Base-by-base conservation (phyloP, 768 basidiomycete species). In the Amanita pseudoporphyria region DNA sequence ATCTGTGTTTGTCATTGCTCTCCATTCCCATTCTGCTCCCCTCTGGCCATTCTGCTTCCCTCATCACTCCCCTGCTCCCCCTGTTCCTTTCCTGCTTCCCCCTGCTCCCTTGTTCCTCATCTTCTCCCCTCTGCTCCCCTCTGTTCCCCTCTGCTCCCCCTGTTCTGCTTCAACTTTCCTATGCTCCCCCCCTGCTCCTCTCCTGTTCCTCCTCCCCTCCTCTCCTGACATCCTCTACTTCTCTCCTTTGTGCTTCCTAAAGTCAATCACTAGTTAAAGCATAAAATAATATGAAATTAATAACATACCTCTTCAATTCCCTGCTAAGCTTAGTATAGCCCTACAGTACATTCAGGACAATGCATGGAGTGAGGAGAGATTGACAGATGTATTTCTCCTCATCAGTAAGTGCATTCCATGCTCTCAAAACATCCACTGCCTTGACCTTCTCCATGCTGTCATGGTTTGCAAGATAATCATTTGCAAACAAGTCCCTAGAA, bases 231-330 rank as follows among this genome's bases (percentile, higher is more conserved):
- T 31, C 43, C 24, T 45, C 31, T 45, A 45, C 0, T 45, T 45
- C 31, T 45, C 13, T 32, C 43, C 43, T 45, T 45, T 45, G 31
- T 28, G n/a, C 43, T 45, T 30, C 26, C 43, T 45, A 32, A 45
- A 45, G 43, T 45, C 18, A 19, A 45, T 28, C 9, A 45, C 31
- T 32, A 45, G 43, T 45, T 32, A 45, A 30, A 45, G 7, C 43
- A 45, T 30, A 16, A 45, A 45, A 45, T 45, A 45, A 30, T 19
- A 45, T 19, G n/a, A 45, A 45, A 45, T 45, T 9, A 18, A 45
- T n/a, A 45, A 32, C 30, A 19, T 21, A 45, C 43, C 43, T 45
- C n/a, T 45, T 45, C 26, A 45, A n/a, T 32, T 45, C 28, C 30
- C 1, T 45, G 31, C 43, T 45, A 31, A 31, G 43, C 31, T 21